Percentiles rank a stretch among this genome's conserved stretches.
phyloP scores from a whole-genome alignment of 176 grass and related monocot genomes.

The Hsuehochloa calcarea region DNA sequence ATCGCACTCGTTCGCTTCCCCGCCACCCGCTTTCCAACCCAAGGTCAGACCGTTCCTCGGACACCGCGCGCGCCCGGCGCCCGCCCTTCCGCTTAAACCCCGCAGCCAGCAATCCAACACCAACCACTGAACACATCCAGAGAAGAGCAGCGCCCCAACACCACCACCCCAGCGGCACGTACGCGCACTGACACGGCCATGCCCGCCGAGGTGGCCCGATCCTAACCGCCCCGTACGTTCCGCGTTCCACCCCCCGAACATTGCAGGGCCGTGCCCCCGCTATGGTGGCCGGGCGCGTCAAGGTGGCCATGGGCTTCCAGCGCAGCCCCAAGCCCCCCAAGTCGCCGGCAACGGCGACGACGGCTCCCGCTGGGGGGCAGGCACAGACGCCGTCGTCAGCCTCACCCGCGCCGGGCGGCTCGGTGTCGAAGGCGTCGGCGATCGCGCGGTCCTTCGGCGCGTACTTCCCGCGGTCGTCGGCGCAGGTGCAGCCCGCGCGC shows the following conservation, averaged over 20 bases:
- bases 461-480: slow-evolving; percentile 77
- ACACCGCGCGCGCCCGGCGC: not conserved
- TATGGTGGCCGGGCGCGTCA: slow-evolving; percentile 94
- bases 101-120: not conserved
- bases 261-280: not conserved
- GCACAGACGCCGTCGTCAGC: slow-evolving; percentile 31
- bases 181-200: not conserved
- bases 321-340: slow-evolving; percentile 53
- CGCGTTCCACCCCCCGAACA: not conserved
- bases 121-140: not conserved
- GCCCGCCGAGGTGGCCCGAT: not conserved
- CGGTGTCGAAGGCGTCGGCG: slow-evolving; percentile 45
- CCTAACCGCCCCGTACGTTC: not conserved
- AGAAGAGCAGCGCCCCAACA: not conserved
- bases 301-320: slow-evolving; percentile 92
- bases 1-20: not conserved
- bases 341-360: not conserved
- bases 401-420: slow-evolving; percentile 17
- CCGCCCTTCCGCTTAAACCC: slow-evolving; percentile 6
- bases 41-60: slow-evolving; percentile 6
- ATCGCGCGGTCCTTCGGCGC: slow-evolving; percentile 74
- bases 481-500: slow-evolving; percentile 68
- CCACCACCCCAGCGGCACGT: not conserved
- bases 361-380: not conserved
- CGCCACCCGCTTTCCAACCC: slow-evolving; percentile 18